phyloP scores from a whole-genome alignment of 2,329 filamentous ascomycete genomes.

The Fusarium beomiforme region DNA sequence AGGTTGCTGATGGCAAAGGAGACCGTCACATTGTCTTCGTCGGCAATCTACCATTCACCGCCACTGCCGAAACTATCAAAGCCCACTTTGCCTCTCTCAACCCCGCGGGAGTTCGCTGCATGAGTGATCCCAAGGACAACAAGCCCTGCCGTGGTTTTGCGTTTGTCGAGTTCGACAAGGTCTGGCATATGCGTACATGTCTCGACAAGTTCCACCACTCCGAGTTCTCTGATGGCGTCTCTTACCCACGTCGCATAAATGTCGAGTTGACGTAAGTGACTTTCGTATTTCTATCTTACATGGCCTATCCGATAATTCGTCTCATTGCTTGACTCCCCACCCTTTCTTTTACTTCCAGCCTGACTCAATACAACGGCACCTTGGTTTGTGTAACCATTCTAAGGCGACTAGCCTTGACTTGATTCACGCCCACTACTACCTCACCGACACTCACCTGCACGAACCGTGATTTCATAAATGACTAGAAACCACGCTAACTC shows the following conservation, averaged over 20 bases:
- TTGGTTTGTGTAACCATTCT: constrained; percentile 11
- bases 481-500: constrained; percentile 13
- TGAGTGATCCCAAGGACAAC: constrained; percentile 71
- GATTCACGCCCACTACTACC: constrained; percentile 1
- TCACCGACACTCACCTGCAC: constrained; percentile 15
- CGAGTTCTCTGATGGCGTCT: constrained; percentile 69
- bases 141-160: constrained; percentile 77
- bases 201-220: constrained; percentile 91
- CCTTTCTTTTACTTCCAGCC: neutral
- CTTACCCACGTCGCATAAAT: constrained; percentile 79
- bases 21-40: constrained; percentile 49
- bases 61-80: constrained; percentile 74
- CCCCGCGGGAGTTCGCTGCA: constrained; percentile 66
- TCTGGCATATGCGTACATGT: constrained; percentile 91
- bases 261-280: constrained; percentile 83
- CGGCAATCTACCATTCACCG: constrained; percentile 89
- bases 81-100: constrained; percentile 80
- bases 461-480: neutral
- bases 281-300: constrained; percentile 7
- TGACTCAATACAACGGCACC: neutral
- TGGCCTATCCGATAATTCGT: neutral
- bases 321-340: neutral
- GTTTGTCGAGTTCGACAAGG: constrained; percentile 89
- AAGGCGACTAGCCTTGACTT: neutral
- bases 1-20: constrained; percentile 35